These are phyloP conservation scores for Scleroderma bovista DNA, from an alignment of 768 basidiomycete genomes.

Conservation along the genomic window DNA sequence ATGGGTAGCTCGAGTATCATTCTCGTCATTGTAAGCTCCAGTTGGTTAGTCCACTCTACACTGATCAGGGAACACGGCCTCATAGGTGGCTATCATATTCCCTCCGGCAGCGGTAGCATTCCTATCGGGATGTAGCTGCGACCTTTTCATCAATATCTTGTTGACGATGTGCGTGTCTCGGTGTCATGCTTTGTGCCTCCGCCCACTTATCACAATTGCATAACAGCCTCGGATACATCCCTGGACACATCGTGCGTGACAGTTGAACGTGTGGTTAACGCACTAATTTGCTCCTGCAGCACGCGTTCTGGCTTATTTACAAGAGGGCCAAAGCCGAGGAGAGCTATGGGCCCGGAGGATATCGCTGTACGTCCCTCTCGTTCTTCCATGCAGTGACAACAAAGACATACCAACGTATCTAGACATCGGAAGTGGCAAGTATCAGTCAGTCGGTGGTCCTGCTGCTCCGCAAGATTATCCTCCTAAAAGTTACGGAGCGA, in stretches of 20 bases:
- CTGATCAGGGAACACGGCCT: background rate
- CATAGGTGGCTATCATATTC: conserved; percentile 67
- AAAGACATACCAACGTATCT: background rate
- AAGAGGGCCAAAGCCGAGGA: conserved; percentile 78
- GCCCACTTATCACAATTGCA: background rate
- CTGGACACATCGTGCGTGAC: conserved; percentile 45
- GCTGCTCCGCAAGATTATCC: background rate
- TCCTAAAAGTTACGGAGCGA: background rate
- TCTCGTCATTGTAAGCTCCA: background rate
- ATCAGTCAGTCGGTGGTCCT: background rate
- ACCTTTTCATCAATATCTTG: conserved; percentile 75
- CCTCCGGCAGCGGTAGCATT: conserved; percentile 74
- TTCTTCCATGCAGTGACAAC: too few relatives aligned
- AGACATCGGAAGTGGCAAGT: background rate
- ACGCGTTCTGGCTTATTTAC: conserved; percentile 85
- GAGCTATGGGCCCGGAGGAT: conserved; percentile 21
- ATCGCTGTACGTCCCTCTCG: conserved; percentile 15
- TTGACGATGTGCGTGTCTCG: conserved; percentile 61
- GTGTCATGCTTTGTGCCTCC: background rate
- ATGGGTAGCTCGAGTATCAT: background rate
- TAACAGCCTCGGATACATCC: conserved; percentile 65
- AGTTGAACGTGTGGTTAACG: background rate
- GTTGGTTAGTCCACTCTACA: conserved; percentile 2
- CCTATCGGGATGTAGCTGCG: conserved; percentile 75
- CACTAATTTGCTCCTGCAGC: conserved; percentile 30